Evolutionary conservation across 108 stramenopile species (phyloP), one percentile per base, ranked within the genome.

Genomic region (Mediolabrus comicus): DNA sequence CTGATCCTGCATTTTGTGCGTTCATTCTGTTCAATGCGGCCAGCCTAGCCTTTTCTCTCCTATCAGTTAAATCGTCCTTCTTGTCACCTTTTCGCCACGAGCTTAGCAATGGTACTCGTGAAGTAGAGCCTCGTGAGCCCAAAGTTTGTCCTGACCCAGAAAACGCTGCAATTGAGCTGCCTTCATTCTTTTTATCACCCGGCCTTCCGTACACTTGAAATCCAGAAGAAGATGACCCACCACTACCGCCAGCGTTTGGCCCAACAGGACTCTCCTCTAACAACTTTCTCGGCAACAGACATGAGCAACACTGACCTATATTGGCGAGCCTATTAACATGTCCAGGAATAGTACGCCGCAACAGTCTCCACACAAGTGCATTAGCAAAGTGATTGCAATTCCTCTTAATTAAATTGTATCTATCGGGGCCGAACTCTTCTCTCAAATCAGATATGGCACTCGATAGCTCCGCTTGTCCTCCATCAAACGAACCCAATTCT

Each of bases 301-400:
- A 97, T 25, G 82, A 79, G 65, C 82, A 91, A 62, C 83, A 92
- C 7, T 79, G 75, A n/a, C 88, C 95, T 49, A 93, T 39, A 83
- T 89, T 77, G 2, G 95, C 90, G 26, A 86, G 78, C 59, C 97
- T 88, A 65, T 97, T 97, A 31, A 97, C 83, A 75, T 93, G 89
- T 4, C 79, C 77, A 6, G 97, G 97, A 32, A 95, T 87, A 13
- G 66, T 69, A 3, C 59, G 75, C 13, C 65, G 51, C 51, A 94
- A 62, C 11, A 97, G 81, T 24, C 69, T 74, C 82, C 79, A 85
- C n/a, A 75, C 79, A 10, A 97, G 61, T 16, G 95, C 97, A 73
- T 95, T 92, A 30, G 90, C 83, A 76, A 97, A 97, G 73, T 94
- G 92, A 67, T 97, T 97, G 84, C 97, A 97, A 69, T 97, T 97